phyloP scores from a whole-genome alignment of 768 basidiomycete species.

The Tricholoma terreum region DNA sequence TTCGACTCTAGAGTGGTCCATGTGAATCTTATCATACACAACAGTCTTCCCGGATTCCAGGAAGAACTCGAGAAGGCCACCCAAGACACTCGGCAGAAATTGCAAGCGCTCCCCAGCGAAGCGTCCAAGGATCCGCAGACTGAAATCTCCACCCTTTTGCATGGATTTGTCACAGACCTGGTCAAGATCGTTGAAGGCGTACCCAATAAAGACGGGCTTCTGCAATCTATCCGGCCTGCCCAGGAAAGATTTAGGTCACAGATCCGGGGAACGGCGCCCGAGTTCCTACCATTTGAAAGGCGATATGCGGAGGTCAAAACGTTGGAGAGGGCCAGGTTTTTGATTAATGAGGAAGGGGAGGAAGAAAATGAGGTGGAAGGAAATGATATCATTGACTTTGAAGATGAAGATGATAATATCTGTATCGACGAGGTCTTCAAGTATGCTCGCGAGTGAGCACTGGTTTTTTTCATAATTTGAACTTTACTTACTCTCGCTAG shows the following conservation, averaged over 20 bases:
- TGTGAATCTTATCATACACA: background rate
- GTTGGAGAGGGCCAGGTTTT: constrained; percentile 27
- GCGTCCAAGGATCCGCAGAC: constrained; percentile 54
- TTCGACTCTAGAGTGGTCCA: background rate
- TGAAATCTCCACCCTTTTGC: constrained; percentile 51
- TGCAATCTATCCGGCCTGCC: constrained; percentile 52
- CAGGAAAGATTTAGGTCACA: constrained; percentile 44
- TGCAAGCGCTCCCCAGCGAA: constrained; percentile 40
- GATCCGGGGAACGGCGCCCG: constrained; percentile 53
- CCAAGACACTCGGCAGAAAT: constrained; percentile 25
- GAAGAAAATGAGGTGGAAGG: no score
- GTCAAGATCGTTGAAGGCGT: constrained; percentile 48
- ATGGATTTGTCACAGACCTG: constrained; percentile 46
- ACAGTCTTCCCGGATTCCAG: constrained; percentile 61
- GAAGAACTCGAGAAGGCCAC: constrained; percentile 52
- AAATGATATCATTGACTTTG: no score
- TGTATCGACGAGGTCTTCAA: constrained; percentile 53
- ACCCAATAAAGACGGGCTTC: constrained; percentile 46
- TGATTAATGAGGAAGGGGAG: constrained; percentile 37
- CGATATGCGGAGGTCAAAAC: constrained; percentile 8
- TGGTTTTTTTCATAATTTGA: background rate
- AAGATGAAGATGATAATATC: constrained; percentile 19
- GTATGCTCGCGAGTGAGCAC: constrained; percentile 44
- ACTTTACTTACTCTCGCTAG: constrained; percentile 29
- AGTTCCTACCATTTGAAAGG: constrained; percentile 50